Evolutionary conservation across 345 rosid genomes (phyloP).

Genomic region (Moricandia arvensis): DNA sequence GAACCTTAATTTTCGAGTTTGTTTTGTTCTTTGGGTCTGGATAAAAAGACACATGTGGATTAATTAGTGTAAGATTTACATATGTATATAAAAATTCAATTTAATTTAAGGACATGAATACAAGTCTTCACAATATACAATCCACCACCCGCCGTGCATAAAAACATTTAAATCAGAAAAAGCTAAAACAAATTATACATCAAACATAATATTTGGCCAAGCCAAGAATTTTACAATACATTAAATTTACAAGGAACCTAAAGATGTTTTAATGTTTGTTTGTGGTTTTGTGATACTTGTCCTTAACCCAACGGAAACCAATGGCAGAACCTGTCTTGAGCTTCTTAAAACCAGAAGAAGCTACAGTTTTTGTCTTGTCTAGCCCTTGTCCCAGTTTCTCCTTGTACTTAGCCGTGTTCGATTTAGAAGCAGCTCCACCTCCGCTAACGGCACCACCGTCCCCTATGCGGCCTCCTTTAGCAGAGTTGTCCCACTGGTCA

Average conservation of each 20-base stretch:
- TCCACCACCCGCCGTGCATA: too few relatives aligned
- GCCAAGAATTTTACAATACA: background rate
- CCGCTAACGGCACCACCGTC: conserved; percentile 30
- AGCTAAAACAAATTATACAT: background rate
- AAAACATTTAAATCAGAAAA: too few relatives aligned
- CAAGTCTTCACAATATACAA: too few relatives aligned
- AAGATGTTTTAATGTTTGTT: conserved; percentile 17
- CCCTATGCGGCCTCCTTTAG: conserved; percentile 18
- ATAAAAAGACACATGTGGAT: too few relatives aligned
- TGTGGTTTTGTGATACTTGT: conserved; percentile 54
- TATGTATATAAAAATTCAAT: too few relatives aligned
- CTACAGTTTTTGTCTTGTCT: conserved; percentile 55
- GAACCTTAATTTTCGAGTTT: too few relatives aligned
- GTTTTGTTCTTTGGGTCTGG: too few relatives aligned
- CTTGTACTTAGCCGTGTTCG: conserved; percentile 56
- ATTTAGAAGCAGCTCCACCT: conserved; percentile 33
- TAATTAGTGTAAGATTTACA: too few relatives aligned
- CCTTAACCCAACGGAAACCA: conserved; percentile 65
- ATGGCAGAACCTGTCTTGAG: conserved; percentile 53
- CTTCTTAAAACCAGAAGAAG: conserved; percentile 61
- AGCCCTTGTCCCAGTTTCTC: conserved; percentile 66
- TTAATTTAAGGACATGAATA: too few relatives aligned
- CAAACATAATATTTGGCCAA: background rate
- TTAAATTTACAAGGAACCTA: background rate
- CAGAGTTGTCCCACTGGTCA: conserved; percentile 70